Evolutionary conservation across 108 stramenopile species (phyloP).

Genomic region (Pseudonitzschia pungens): DNA sequence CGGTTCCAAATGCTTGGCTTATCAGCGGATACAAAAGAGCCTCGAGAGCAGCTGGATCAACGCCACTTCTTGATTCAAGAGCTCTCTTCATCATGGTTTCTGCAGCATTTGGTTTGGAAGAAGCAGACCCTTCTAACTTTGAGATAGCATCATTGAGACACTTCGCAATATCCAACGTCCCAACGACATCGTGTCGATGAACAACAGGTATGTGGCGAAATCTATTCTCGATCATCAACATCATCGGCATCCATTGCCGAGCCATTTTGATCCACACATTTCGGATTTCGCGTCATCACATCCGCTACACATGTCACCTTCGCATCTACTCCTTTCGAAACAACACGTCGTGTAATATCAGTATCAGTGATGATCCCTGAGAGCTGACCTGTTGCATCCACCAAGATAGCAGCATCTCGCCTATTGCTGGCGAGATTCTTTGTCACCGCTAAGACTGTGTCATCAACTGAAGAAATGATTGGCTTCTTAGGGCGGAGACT

Average conservation of each 20-base stretch:
- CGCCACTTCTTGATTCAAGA: constrained; percentile 49
- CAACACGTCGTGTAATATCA: constrained; percentile 79
- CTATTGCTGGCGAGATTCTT: constrained; percentile 70
- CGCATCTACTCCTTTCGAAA: constrained; percentile 74
- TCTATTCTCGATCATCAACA: constrained; percentile 92
- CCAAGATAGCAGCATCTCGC: constrained; percentile 66
- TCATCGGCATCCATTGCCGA: constrained; percentile 89
- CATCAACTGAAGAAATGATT: constrained; percentile 33
- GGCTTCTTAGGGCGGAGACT: constrained; percentile 76
- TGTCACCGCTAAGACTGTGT: constrained; percentile 52
- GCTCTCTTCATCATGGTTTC: constrained; percentile 58
- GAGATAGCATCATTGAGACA: constrained; percentile 92
- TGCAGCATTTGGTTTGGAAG: constrained; percentile 41
- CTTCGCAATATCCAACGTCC: constrained; percentile 91
- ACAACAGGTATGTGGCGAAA: constrained; percentile 94
- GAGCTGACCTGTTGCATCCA: constrained; percentile 51
- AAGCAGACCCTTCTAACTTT: constrained; percentile 71
- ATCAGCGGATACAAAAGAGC: constrained; percentile 57
- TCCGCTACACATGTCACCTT: constrained; percentile 46
- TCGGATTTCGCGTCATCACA: constrained; percentile 90
- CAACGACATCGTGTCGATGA: constrained; percentile 80
- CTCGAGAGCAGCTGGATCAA: constrained; percentile 51
- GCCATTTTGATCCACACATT: constrained; percentile 76
- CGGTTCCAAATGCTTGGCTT: constrained; percentile 55
- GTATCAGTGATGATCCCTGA: constrained; percentile 86